Percentiles rank a stretch among this genome's conserved stretches.
Conservation (phyloP, 106 monocot species). For the Ottelia alismoides region DNA sequence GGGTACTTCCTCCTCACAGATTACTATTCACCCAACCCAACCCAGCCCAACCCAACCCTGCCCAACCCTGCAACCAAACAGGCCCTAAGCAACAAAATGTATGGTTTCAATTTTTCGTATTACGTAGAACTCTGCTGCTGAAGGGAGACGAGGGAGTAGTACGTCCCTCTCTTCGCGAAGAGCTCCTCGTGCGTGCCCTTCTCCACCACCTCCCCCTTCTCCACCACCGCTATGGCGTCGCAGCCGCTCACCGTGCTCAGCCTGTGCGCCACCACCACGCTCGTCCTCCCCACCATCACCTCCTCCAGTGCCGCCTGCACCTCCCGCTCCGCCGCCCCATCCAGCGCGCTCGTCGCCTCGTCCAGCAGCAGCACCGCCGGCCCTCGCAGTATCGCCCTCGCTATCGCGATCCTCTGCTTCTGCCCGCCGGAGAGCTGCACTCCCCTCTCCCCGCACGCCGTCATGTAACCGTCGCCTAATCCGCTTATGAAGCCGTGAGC, state of each 20-base stretch:
- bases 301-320: slow-evolving; percentile 82
- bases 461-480: slow-evolving; percentile 52
- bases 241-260: slow-evolving; percentile 62
- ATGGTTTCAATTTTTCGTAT: too few species aligned
- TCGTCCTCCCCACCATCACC: slow-evolving; percentile 64
- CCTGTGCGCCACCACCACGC: slow-evolving; percentile 71
- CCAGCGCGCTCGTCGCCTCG: slow-evolving; percentile 84
- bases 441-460: slow-evolving; percentile 59
- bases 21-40: too few species aligned
- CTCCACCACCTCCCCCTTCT: slow-evolving; percentile 55
- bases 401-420: slow-evolving; percentile 82
- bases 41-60: too few species aligned
- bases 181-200: slow-evolving; percentile 48
- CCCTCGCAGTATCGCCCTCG: slow-evolving; percentile 56
- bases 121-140: too few species aligned
- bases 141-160: slow-evolving; percentile 51
- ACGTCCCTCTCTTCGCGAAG: slow-evolving; percentile 55
- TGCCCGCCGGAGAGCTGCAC: slow-evolving; percentile 76
- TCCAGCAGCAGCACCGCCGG: slow-evolving; percentile 64
- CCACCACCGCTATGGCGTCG: slow-evolving; percentile 45
- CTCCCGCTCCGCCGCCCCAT: slow-evolving; percentile 43
- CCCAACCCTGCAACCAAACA: too few species aligned
- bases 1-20: too few species aligned
- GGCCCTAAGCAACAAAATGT: too few species aligned
- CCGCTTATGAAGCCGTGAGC: slow-evolving; percentile 80